phyloP scores from a whole-genome alignment of 805 yeast species.

The Ogataea degrootiae region DNA sequence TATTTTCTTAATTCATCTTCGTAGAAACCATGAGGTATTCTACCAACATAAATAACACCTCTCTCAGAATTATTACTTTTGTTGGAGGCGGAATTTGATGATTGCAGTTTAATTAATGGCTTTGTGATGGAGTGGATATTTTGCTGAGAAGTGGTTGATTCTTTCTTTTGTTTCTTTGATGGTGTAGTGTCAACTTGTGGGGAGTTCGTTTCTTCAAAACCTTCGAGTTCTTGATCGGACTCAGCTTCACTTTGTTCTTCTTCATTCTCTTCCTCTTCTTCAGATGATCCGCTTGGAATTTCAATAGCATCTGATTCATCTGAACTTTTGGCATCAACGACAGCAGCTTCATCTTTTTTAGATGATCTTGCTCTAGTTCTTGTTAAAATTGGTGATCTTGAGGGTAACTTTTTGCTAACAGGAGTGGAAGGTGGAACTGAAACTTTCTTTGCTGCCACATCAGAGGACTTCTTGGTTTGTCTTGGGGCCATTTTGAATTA shows the following conservation, averaged over 20 bases:
- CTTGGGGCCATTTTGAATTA: conserved; percentile 4
- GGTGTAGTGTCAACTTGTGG: neutral
- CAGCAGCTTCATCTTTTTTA: neutral
- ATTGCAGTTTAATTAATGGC: conserved; percentile 11
- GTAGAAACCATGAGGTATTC: conserved; percentile 89
- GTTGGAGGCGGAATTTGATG: conserved; percentile 2
- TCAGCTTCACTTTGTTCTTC: conserved; percentile 5
- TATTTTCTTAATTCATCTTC: conserved; percentile 76
- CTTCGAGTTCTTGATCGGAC: conserved; percentile 16
- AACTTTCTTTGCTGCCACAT: neutral
- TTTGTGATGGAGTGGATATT: conserved; percentile 22
- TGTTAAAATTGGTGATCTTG: conserved; percentile 22
- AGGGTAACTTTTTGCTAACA: conserved; percentile 7
- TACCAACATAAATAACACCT: conserved; percentile 83
- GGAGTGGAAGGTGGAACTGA: conserved; percentile 2
- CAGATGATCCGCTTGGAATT: conserved; percentile 10
- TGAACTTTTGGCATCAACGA: conserved; percentile 1
- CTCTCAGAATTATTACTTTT: conserved; percentile 29
- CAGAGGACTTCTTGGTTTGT: neutral
- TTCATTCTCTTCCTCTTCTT: conserved; percentile 7
- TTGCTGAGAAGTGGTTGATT: conserved; percentile 10
- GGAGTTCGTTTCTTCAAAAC: conserved; percentile 11
- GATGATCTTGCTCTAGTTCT: conserved; percentile 13
- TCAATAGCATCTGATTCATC: conserved; percentile 10
- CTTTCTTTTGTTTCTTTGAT: neutral